These are phyloP conservation scores for Agrostemma githago DNA, from an alignment of 148 eudicot genomes.

Conservation along the genomic window DNA sequence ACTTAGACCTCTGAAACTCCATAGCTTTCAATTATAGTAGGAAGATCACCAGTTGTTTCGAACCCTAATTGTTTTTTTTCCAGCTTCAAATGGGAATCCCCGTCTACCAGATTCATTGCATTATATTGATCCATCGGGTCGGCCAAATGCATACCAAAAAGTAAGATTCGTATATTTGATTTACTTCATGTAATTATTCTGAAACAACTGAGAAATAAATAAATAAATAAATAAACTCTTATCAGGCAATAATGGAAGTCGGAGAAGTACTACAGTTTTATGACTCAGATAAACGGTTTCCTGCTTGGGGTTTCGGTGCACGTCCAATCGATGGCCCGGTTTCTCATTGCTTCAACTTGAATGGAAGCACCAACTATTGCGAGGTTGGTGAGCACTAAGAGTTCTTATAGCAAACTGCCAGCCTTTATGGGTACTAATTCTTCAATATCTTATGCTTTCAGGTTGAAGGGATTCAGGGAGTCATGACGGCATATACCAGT, in stretches of 20 bases:
- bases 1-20: conserved; percentile 6
- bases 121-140: conserved; percentile 95
- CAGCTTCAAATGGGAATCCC: conserved; percentile 99
- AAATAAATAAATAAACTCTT: conserved; percentile 19
- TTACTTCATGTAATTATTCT: neutral
- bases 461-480: conserved; percentile 98
- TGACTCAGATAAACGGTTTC: conserved; percentile 87
- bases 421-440: conserved; percentile 5
- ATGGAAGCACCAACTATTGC: conserved; percentile 88
- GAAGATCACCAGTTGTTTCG: conserved; percentile 12
- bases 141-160: conserved; percentile 98
- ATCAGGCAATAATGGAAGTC: conserved; percentile 83
- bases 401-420: neutral
- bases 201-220: conserved; percentile 9
- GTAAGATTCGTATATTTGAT: conserved; percentile 39
- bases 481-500: conserved; percentile 74
- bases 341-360: conserved; percentile 96
- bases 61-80: conserved; percentile 25
- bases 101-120: conserved; percentile 97
- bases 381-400: conserved; percentile 47
- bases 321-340: conserved; percentile 99
- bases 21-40: conserved; percentile 3
- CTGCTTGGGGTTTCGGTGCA: conserved; percentile 99
- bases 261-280: conserved; percentile 94
- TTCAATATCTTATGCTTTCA: conserved; percentile 26